Evolutionary conservation across 306 rosid genomes (phyloP), one percentile per base, ranked within the genome.

Genomic region (Dalbergia cultrata): DNA sequence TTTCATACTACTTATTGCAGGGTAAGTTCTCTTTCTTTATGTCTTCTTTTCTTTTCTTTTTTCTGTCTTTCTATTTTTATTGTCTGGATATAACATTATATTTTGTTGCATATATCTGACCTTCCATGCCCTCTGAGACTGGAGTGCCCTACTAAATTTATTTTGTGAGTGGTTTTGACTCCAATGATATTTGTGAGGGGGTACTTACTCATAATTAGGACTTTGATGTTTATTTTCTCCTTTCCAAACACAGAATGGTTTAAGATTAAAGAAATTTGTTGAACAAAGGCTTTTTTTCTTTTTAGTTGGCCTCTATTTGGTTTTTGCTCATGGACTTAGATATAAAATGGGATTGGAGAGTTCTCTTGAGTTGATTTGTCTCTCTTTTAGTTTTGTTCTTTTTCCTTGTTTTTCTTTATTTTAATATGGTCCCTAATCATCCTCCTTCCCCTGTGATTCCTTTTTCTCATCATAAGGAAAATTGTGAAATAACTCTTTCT

Each of bases 1-100:
- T 70, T 74, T 90, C 81, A 26, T 87, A 71, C 70, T 94, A 49
- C 82, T 94, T 43, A 61, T 57, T 85, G 81, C 85, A 6, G 90
- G 85, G 98, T 90, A 78, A 79, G 85, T 72, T 72, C 80, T 80
- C 67, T 70, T 43, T 49, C 4, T 49, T 18, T 11, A 59, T 66
- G 19, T 21, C 50, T 70, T 52, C 14, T 56, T 72, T 64, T 5
- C 4, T 58, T n/a, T 62, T 65, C 34, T 13, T 78, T 78, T 84
- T 18, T 54, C 6, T 49, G 35, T 34, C 39, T 72, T 12, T 35
- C 44, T 35, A 64, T 9, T 18, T 72, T 18, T 11, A 0, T 18
- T 8, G 6, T 21, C 13, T 45, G 12, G 33, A 71, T 6, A 35
- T 64, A 3, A 6, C 49, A 39, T 18, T 43, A 18, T 67, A 41